Evolutionary conservation across 306 rosid genomes (phyloP), one percentile per base, ranked within the genome.

Genomic region (Castanea crenata): DNA sequence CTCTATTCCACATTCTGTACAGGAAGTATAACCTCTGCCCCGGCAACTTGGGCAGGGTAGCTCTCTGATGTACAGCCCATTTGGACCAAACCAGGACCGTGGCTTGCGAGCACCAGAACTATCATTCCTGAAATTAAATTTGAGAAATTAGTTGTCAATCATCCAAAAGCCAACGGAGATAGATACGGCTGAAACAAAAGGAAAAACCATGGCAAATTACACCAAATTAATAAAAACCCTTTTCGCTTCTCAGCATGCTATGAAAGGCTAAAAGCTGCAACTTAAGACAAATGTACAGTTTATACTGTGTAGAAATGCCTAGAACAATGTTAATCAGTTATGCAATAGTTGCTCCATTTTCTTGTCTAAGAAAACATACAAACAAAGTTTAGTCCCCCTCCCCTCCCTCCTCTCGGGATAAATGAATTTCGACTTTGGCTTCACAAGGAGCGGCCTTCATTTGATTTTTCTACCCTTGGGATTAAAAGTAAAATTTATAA

Each of bases 11-110:
- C 98, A 94, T 68, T 88, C 92, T 16, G 93, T 81, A 81, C 98
- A 94, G n/a, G 97, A 94, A 54, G 97, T 85, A 80, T 94, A 94
- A 19, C 99, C 99, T 83, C 99, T 88, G 14, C 95, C 99, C 75
- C 99, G 88, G 82, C 97, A 94, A 89, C 93, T 92, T 7, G 97
- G 97, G 82, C 99, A 94, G 23, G 99, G 99, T 34, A 94, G 83
- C 87, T 94, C 99, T 78, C 84, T 91, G 63, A 94, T 94, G 80
- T 94, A 94, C 89, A 86, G 95, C 56, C 97, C 99, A 71, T 73
- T 92, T 75, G 97, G 97, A 76, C 97, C 99, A 79, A 92, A 85
- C 97, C 99, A 94, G 4, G 97, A 91, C 80, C 90, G 85, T 31
- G 89, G 90, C 69, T 90, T 89, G 38, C 86, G 84, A 13, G 78